Evolutionary conservation across 2,329 filamentous ascomycete genomes (phyloP), one percentile per base, ranked within the genome.

Genomic region (Arthrobotrys sphaeroides): DNA sequence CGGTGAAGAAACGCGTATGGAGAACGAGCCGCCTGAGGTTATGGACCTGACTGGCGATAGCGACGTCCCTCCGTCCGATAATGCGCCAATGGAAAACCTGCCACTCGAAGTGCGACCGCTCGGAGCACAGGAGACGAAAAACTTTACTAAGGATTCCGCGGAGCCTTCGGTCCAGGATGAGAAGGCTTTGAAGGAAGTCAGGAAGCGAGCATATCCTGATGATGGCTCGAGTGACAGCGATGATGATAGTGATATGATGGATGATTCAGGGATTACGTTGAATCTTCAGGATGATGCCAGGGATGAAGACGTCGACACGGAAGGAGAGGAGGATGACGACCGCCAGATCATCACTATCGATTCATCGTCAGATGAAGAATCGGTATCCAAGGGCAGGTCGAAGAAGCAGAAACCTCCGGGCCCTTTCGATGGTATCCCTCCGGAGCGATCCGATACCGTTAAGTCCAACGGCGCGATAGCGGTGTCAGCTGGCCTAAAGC

Each of bases 211-310:
- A 12, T 38, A 31, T 13, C 38, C 18, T 31, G 45, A 59, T 22
- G 70, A 74, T 42, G 64, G 68, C n/a, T 73, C 69, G 0, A 73
- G 69, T 22, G 61, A 62, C 47, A 68, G 64, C 47, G 72, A 75
- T 51, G 64, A 65, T 16, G 72, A 75, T 43, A 69, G 55, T 24
- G 72, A 75, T n/a, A 69, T 75, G 72, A 60, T 75, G 28, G 72
- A 75, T 65, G 72, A 75, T 38, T 75, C 72, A 36, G 72, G 72
- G 18, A 75, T 75, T 38, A 75, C 72, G n/a, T 38, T 75, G 16
- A 75, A 75, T 16, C 72, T 75, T 16, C 64, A 75, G n/a, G 72
- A 67, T 5, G 64, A 59, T 18, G 22, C 18, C 22, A 28, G 40
- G 31, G 62, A 74, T 16, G 64, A 73, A 5, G 28, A 40, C n/a